phyloP scores from a whole-genome alignment of 2,329 filamentous ascomycete genomes.

The Ophiostoma populinum region DNA sequence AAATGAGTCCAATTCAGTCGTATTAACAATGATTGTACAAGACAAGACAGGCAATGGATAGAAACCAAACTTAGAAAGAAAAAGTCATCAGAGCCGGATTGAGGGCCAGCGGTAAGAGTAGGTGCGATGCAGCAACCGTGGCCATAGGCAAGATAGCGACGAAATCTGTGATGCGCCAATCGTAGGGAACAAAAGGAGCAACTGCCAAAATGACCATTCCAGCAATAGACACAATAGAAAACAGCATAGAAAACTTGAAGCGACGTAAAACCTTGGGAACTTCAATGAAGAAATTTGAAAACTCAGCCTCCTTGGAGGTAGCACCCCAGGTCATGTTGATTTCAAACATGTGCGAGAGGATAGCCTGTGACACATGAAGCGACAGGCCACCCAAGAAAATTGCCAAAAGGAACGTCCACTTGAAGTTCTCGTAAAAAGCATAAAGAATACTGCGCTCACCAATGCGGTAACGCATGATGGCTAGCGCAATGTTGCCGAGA shows the following conservation, averaged over 20 bases:
- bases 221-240: slow-evolving; percentile 38
- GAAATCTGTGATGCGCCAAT: slow-evolving; percentile 52
- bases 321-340: slow-evolving; percentile 77
- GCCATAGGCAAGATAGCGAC: slow-evolving; percentile 64
- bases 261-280: slow-evolving; percentile 61
- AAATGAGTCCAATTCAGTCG: too few species aligned
- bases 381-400: slow-evolving; percentile 73
- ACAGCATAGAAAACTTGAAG: slow-evolving; percentile 58
- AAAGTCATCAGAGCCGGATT: slow-evolving; percentile 72
- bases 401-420: slow-evolving; percentile 56
- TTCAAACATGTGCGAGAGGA: slow-evolving; percentile 69
- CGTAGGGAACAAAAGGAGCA: slow-evolving; percentile 44
- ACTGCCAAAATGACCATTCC: slow-evolving; percentile 48
- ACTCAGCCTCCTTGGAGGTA: slow-evolving; percentile 66
- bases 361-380: slow-evolving; percentile 63
- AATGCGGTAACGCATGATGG: slow-evolving; percentile 54
- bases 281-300: slow-evolving; percentile 73
- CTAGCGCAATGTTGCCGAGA: slow-evolving; percentile 54
- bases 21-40: too few species aligned
- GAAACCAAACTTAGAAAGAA: slow-evolving; percentile 27
- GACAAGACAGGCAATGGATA: too few species aligned
- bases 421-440: slow-evolving; percentile 46
- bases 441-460: slow-evolving; percentile 44
- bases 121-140: slow-evolving; percentile 50
- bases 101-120: slow-evolving; percentile 53